A percentile compares a stretch with the other conserved stretches of the same genome.
Evolutionary conservation across 1,139 yeast species (phyloP).

Genomic region (Wickerhamomyces sp.): DNA sequence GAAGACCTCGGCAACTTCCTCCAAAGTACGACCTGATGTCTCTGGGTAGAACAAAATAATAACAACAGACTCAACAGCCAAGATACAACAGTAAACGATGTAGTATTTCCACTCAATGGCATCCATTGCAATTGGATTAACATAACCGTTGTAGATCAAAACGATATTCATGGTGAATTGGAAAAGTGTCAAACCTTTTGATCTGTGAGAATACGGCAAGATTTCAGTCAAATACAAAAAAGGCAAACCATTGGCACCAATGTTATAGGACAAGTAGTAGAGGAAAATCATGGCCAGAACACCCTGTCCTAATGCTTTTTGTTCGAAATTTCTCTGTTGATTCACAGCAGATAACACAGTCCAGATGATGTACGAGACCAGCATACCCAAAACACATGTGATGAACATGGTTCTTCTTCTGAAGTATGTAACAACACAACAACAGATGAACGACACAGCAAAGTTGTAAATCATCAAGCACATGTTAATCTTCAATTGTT

Average conservation of each 20-base stretch:
- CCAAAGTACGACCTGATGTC: conserved; percentile 46
- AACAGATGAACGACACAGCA: conserved; percentile 7
- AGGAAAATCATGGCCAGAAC: conserved; percentile 33
- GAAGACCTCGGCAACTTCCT: conserved; percentile 34
- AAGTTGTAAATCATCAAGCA: conserved; percentile 16
- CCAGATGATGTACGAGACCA: conserved; percentile 28
- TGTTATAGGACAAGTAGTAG: conserved; percentile 28
- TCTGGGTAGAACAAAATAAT: conserved; percentile 41
- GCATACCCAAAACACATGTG: conserved; percentile 26
- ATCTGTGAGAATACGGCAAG: conserved; percentile 31
- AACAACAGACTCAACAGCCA: conserved; percentile 33
- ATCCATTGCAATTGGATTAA: conserved; percentile 55
- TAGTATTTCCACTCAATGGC: conserved; percentile 55
- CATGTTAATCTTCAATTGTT: conserved; percentile 41
- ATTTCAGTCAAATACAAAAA: conserved; percentile 33
- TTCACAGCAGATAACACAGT: conserved; percentile 30
- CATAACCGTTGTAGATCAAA: conserved; percentile 39
- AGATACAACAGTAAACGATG: conserved; percentile 41
- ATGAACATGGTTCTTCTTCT: conserved; percentile 31
- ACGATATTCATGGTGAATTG: conserved; percentile 27
- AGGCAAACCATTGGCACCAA: conserved; percentile 27
- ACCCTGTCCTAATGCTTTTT: conserved; percentile 26
- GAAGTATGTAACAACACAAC: conserved; percentile 7
- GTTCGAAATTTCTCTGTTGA: conserved; percentile 13
- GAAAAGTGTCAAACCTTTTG: conserved; percentile 28